Base-by-base conservation (phyloP, 768 basidiomycete genomes). In the Infundibulicybe gibba region DNA sequence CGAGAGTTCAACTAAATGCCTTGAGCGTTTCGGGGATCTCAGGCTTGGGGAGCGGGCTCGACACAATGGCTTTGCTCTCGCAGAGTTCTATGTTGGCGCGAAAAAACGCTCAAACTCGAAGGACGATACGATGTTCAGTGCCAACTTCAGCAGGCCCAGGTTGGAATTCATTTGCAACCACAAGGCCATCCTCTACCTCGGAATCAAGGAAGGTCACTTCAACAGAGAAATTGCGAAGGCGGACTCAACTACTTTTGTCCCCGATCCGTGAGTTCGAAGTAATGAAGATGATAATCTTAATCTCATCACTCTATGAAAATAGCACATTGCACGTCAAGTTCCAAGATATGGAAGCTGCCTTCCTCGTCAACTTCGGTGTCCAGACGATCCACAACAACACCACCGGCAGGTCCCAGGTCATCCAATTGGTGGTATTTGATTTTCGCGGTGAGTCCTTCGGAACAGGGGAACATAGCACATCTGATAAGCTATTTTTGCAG, bases 161-260 rank as follows among this genome's bases (percentile, higher is more conserved):
- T 46, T 59, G 20, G 49, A 57, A 38, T 52, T 59, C 47, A 59
- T 58, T 43, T 58, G 57, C 48, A 58, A 58, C 46, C 57, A 58
- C 49, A 55, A 59, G 35, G 47, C 44, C 13, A 49, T 53, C 16
- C 47, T 59, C 16, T 37, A 47, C 40, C 21, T 59, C 43, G 50
- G 41, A n/a, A 21, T 59, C 14, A 38, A 53, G 30, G 40, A 31
- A 12, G 58, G 56, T 32, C 56, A 57, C 30, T 41, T 53, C 43
- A 57, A 51, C 41, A 45, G 30, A 41, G 53, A 49, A 34, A 43
- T 21, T 11, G 42, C 34, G 16, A 53, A 51, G 15, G 30, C 43
- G 16, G 40, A 43, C 25, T 32, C 35, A 42, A 41, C 32, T 11
- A 44, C 41, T 31, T 48, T 43, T 31, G 38, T 33, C 17, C 25